Evolutionary conservation across 2,329 filamentous ascomycete genomes (phyloP).

Genomic region (Zasmidium cellare): DNA sequence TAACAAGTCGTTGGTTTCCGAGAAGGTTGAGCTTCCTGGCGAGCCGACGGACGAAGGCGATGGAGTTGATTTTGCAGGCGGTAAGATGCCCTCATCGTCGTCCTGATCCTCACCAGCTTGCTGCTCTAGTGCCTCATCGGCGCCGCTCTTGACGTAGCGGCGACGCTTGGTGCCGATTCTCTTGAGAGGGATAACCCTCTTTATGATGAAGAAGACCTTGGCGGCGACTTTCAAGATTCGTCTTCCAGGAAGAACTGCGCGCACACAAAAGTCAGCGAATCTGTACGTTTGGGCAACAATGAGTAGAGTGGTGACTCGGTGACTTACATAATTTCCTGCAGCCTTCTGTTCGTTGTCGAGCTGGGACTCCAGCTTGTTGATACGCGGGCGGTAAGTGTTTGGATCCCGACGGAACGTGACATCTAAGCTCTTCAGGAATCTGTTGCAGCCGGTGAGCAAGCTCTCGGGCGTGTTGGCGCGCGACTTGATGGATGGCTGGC

Average conservation of each 20-base stretch:
- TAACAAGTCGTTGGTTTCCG: neutral
- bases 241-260: slow-evolving; percentile 96
- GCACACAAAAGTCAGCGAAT: neutral
- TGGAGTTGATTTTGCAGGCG: neutral
- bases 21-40: slow-evolving; percentile 3
- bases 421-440: slow-evolving; percentile 92
- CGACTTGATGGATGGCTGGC: slow-evolving; percentile 82
- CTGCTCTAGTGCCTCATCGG: slow-evolving; percentile 56
- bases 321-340: slow-evolving; percentile 69
- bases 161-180: slow-evolving; percentile 31
- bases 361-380: slow-evolving; percentile 96
- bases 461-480: slow-evolving; percentile 90
- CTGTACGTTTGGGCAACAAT: neutral
- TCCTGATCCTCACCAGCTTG: slow-evolving; percentile 67
- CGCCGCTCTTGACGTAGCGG: slow-evolving; percentile 36
- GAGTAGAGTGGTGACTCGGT: neutral
- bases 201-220: slow-evolving; percentile 11
- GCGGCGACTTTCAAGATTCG: slow-evolving; percentile 66
- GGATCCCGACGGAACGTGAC: slow-evolving; percentile 99
- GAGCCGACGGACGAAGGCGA: neutral
- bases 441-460: slow-evolving; percentile 92
- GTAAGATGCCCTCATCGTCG: slow-evolving; percentile 41
- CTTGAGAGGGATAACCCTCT: slow-evolving; percentile 8
- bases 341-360: slow-evolving; percentile 97
- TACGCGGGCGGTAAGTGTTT: slow-evolving; percentile 91